Percentiles rank a stretch among this genome's conserved stretches.
Evolutionary conservation across 2,329 filamentous ascomycete genomes (phyloP).

Genomic region (Claviceps citrina): DNA sequence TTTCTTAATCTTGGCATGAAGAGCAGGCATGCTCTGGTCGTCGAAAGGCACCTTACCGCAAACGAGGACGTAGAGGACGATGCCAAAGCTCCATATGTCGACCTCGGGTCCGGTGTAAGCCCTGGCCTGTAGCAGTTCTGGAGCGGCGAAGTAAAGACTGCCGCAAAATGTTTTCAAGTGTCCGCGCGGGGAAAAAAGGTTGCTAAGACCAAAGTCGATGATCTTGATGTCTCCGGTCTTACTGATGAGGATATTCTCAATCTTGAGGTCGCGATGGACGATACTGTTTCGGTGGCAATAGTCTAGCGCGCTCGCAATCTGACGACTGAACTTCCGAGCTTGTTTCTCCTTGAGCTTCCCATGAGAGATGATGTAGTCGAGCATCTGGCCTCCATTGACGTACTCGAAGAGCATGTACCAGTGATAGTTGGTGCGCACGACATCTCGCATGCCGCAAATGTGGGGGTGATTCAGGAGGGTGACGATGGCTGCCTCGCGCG

Average conservation of each 20-base stretch:
- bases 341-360: slow-evolving; percentile 96
- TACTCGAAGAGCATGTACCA: slow-evolving; percentile 99
- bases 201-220: slow-evolving; percentile 95
- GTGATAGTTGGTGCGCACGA: slow-evolving; percentile 89
- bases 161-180: slow-evolving; percentile 95
- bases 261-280: slow-evolving; percentile 92
- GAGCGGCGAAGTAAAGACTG: slow-evolving; percentile 92
- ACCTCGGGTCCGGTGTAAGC: slow-evolving; percentile 94
- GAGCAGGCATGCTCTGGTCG: slow-evolving; percentile 95
- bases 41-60: slow-evolving; percentile 98
- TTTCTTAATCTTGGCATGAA: slow-evolving; percentile 98
- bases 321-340: slow-evolving; percentile 89
- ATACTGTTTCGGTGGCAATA: slow-evolving; percentile 98
- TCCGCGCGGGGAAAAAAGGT: slow-evolving; percentile 73
- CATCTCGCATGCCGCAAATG: slow-evolving; percentile 89
- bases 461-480: slow-evolving; percentile 88
- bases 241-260: slow-evolving; percentile 97
- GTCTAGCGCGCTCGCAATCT: slow-evolving; percentile 91
- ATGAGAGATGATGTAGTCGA: slow-evolving; percentile 98
- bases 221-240: slow-evolving; percentile 99
- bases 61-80: slow-evolving; percentile 90
- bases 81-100: slow-evolving; percentile 97
- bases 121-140: slow-evolving; percentile 81
- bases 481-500: slow-evolving; percentile 89
- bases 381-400: slow-evolving; percentile 97